Conservation (phyloP, 768 basidiomycete genomes). For the Tricholoma sp. region DNA sequence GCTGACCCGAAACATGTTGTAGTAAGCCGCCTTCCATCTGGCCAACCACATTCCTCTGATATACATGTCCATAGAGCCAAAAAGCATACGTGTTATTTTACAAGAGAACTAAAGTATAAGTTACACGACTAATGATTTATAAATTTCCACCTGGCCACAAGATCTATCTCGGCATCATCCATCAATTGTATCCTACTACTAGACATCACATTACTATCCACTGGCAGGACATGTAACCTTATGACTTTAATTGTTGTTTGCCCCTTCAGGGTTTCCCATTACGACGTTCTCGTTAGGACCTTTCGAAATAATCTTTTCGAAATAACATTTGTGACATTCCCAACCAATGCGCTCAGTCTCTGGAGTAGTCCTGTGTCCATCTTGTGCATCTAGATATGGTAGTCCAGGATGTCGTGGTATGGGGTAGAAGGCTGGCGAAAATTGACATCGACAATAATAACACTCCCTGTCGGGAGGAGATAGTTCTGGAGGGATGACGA, state of each 20-base stretch:
- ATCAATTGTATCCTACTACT: conserved; percentile 18
- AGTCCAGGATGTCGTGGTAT: background rate
- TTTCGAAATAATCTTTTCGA: conserved; percentile 26
- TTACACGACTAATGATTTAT: conserved; percentile 25
- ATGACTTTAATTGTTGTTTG: conserved; percentile 25
- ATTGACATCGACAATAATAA: conserved; percentile 57
- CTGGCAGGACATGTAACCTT: conserved; percentile 31
- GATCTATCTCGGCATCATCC: conserved; percentile 12
- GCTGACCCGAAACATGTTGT: conserved; percentile 79
- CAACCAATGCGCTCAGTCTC: conserved; percentile 15
- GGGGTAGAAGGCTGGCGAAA: conserved; percentile 73
- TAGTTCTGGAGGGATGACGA: conserved; percentile 16
- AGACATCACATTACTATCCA: conserved; percentile 19
- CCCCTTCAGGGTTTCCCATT: conserved; percentile 25
- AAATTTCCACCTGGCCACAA: conserved; percentile 9
- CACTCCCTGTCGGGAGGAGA: conserved; percentile 42
- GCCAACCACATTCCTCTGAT: background rate
- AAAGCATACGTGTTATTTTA: conserved; percentile 84
- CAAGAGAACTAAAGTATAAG: conserved; percentile 53
- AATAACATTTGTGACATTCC: conserved; percentile 48
- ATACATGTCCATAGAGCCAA: conserved; percentile 26
- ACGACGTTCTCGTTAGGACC: conserved; percentile 20
- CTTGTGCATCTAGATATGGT: background rate
- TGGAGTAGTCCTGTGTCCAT: conserved; percentile 1
- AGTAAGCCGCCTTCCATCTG: conserved; percentile 40